Base-by-base conservation (phyloP, 257 asterid species). In the Solanum stenotomum region DNA sequence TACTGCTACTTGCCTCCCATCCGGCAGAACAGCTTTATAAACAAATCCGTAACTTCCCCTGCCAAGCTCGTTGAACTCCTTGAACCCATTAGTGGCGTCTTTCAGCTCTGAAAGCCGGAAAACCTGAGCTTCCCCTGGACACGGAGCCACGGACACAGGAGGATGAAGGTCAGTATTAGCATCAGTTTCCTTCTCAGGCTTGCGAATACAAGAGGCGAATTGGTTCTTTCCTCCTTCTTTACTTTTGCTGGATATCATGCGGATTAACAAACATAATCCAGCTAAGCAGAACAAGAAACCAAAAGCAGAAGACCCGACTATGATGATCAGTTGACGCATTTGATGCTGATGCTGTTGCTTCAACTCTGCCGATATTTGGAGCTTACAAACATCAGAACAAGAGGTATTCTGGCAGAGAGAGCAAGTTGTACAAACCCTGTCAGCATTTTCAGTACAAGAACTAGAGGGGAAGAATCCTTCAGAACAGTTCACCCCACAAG, bases 1-100 rank as follows among this genome's bases (percentile, higher is more conserved):
- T 3, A 96, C 99, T 0, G 99, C 99, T n/a, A 96, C 95, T 34
- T 94, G 98, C 88, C 99, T 88, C 76, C 98, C 98, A 71, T 97
- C 98, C 0, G 98, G 83, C 44, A 97, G 96, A 25, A 92, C 90
- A 8, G 99, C 98, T 86, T 93, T 95, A 94, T 97, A 96, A 10
- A 97, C 98, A 61, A 97, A 97, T 7, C 99, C 99, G 5, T 95
- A 96, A 91, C 98, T 94, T 81, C 99, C 98, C 20, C 98, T 87
- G 0, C 99, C 99, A 0, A 97, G 97, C 94, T 97, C 99, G 46
- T 97, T 96, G 88, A 97, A 97, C 89, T 97, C 99, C 89, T 97
- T 97, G 91, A 97, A 97, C 7, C 99, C 99, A 18, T 96, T 97
- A 0, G 99, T 97, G 1, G 98, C 98, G 31, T 97, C 99, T 72